Percentiles rank a stretch among this genome's conserved stretches.
These are phyloP conservation scores for Aphanomyces astaci DNA, from an alignment of 352 stramenopile genomes.

Conservation along the genomic window DNA sequence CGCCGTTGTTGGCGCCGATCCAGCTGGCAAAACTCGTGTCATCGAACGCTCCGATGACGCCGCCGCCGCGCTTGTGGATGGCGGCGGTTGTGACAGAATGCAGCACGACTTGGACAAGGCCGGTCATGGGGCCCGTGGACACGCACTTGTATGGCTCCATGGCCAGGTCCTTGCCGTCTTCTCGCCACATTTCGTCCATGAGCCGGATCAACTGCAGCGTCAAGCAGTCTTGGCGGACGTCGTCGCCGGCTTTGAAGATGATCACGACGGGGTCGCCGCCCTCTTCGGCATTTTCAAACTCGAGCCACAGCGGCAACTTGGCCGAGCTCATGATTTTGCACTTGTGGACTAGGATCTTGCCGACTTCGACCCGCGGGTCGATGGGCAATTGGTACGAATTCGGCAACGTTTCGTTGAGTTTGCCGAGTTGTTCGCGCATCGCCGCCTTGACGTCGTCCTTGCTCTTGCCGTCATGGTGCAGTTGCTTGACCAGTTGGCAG, in stretches of 20 bases:
- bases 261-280: constrained; percentile 73
- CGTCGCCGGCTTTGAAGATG: constrained; percentile 93
- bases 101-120: constrained; percentile 86
- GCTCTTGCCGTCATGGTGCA: constrained; percentile 33
- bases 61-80: constrained; percentile 77
- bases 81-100: constrained; percentile 90
- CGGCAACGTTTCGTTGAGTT: constrained; percentile 75
- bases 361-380: constrained; percentile 79
- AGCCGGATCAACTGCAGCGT: constrained; percentile 88
- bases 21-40: constrained; percentile 78
- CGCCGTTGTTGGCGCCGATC: constrained; percentile 75
- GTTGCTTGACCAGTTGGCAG: constrained; percentile 48
- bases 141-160: constrained; percentile 90
- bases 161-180: constrained; percentile 85
- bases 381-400: constrained; percentile 82
- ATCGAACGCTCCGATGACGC: constrained; percentile 77
- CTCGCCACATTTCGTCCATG: constrained; percentile 91
- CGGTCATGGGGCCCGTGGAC: constrained; percentile 83
- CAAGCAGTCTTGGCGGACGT: constrained; percentile 91
- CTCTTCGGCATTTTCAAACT: constrained; percentile 76
- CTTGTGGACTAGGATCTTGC: constrained; percentile 81
- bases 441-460: constrained; percentile 83
- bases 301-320: constrained; percentile 83
- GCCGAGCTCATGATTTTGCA: constrained; percentile 85
- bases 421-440: constrained; percentile 68